These are phyloP conservation scores for Myxozyma geophila DNA, from an alignment of 805 yeast species.

Conservation along the genomic window DNA sequence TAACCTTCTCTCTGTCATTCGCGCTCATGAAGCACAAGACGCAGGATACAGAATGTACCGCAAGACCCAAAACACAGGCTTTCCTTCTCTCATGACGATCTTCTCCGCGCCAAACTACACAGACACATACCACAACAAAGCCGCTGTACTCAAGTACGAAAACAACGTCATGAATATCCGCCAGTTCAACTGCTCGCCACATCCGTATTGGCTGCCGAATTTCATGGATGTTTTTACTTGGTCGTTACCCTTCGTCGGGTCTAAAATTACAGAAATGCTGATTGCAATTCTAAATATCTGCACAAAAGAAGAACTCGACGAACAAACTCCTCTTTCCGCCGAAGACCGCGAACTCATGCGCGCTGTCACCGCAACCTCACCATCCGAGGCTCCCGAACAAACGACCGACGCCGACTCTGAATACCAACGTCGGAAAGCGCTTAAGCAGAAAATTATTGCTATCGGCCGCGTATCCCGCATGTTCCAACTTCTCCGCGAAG, in stretches of 20 bases:
- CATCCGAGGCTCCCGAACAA: neutral
- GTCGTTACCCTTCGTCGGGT: conserved; percentile 97
- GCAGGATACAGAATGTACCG: conserved; percentile 95
- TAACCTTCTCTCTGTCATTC: conserved; percentile 77
- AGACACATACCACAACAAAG: conserved; percentile 91
- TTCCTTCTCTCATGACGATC: conserved; percentile 87
- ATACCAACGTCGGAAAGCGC: conserved; percentile 53
- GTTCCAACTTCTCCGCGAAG: conserved; percentile 86
- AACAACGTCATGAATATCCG: conserved; percentile 92
- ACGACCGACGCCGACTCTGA: conserved; percentile 9
- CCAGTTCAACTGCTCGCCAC: conserved; percentile 90
- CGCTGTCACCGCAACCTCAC: neutral
- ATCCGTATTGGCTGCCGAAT: conserved; percentile 96
- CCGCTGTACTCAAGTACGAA: conserved; percentile 91
- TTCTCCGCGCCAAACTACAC: conserved; percentile 95
- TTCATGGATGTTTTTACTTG: conserved; percentile 97
- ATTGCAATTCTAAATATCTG: conserved; percentile 89
- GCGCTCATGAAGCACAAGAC: conserved; percentile 98
- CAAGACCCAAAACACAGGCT: conserved; percentile 79
- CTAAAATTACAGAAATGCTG: conserved; percentile 88
- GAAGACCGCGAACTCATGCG: conserved; percentile 7
- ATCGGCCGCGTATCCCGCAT: conserved; percentile 95
- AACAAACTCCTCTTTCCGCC: conserved; percentile 40
- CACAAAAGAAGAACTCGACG: conserved; percentile 90
- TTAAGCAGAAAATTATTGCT: conserved; percentile 87